These are phyloP conservation scores for Cyberlindnera euphorbiae DNA, from an alignment of 805 yeast species.

Conservation along the genomic window DNA sequence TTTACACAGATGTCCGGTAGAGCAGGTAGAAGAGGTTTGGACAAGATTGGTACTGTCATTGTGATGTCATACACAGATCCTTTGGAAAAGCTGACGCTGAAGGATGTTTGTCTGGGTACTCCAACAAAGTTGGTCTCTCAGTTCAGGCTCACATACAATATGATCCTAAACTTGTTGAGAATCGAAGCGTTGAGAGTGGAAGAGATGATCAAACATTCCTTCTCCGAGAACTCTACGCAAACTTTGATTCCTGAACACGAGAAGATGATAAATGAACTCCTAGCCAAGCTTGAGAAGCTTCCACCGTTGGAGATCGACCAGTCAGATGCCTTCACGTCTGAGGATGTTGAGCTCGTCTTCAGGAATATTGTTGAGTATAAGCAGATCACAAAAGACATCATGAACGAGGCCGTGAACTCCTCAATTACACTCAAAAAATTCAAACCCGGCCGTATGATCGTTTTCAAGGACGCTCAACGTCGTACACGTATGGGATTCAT, in stretches of 20 bases:
- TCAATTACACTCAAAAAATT: constrained; percentile 45
- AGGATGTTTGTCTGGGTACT: constrained; percentile 78
- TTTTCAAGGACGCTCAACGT: constrained; percentile 47
- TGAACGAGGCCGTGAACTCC: constrained; percentile 42
- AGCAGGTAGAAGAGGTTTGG: constrained; percentile 97
- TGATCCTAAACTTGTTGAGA: constrained; percentile 87
- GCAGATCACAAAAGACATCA: constrained; percentile 39
- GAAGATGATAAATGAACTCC: constrained; percentile 50
- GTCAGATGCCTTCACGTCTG: constrained; percentile 34
- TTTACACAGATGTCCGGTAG: constrained; percentile 99
- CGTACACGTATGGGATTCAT: constrained; percentile 48
- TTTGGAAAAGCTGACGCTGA: constrained; percentile 50
- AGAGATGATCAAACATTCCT: constrained; percentile 95
- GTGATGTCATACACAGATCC: constrained; percentile 80
- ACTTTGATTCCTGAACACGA: constrained; percentile 83
- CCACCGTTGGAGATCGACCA: constrained; percentile 27
- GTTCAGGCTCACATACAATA: constrained; percentile 89
- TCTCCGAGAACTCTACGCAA: constrained; percentile 86
- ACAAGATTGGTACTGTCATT: constrained; percentile 89
- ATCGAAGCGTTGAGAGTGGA: constrained; percentile 96
- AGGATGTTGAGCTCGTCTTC: constrained; percentile 42
- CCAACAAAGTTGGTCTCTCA: constrained; percentile 91
- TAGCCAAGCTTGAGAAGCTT: constrained; percentile 38
- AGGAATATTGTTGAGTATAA: constrained; percentile 42
- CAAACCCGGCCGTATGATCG: constrained; percentile 50